Conservation (phyloP, 2,329 filamentous ascomycete genomes). For the Ophiostoma australiae region DNA sequence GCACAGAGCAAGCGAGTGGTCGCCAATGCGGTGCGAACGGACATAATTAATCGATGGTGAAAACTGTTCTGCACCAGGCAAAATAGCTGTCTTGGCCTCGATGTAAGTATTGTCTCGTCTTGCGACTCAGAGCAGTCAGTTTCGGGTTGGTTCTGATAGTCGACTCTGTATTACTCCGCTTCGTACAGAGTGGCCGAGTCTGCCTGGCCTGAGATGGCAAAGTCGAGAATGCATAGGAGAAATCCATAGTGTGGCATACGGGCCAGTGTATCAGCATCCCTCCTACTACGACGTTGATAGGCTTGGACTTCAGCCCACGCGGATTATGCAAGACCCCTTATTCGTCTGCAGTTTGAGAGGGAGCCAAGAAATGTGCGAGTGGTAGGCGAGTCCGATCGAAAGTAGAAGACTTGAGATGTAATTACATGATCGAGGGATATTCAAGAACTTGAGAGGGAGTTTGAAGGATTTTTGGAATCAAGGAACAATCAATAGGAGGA, state of each 20-base stretch:
- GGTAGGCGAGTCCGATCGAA: background rate
- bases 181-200: background rate
- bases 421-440: background rate
- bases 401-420: background rate
- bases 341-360: background rate
- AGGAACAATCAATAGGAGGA: background rate
- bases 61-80: background rate
- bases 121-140: background rate
- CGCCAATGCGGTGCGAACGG: background rate
- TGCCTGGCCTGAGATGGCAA: background rate
- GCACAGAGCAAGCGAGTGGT: background rate
- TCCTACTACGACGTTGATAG: background rate
- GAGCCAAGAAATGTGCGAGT: background rate
- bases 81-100: background rate
- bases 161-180: no score
- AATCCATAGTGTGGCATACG: background rate
- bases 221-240: background rate
- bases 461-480: background rate
- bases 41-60: background rate
- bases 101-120: slow-evolving; percentile 7
- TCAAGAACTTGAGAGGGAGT: background rate
- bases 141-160: background rate
- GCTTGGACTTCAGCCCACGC: background rate
- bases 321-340: slow-evolving; percentile 6
- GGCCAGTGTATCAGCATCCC: background rate